Conservation (phyloP, 2,329 filamentous ascomycete genomes). For the Fusarium dlaminii region DNA sequence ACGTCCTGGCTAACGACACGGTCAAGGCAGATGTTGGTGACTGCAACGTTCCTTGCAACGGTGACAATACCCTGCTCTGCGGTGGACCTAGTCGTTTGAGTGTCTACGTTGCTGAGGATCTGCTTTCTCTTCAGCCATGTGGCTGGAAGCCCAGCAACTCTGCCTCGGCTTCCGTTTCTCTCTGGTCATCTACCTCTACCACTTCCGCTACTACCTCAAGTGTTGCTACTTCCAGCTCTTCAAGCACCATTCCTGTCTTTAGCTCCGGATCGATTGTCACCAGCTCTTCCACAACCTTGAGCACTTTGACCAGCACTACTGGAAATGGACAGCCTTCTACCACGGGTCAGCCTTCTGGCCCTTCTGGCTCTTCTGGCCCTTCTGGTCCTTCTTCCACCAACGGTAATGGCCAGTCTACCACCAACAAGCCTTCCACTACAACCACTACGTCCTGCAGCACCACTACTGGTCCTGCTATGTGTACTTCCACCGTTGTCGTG, state of each 20-base stretch:
- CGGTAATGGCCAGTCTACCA: conserved; percentile 8
- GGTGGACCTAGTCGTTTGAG: conserved; percentile 55
- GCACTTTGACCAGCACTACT: conserved; percentile 48
- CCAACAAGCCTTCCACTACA: conserved; percentile 27
- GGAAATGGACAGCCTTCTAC: conserved; percentile 15
- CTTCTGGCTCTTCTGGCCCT: neutral
- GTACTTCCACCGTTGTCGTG: conserved; percentile 57
- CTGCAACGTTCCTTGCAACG: conserved; percentile 64
- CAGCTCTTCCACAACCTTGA: conserved; percentile 45
- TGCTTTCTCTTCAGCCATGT: conserved; percentile 62
- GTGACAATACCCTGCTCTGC: conserved; percentile 54
- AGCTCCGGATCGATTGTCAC: conserved; percentile 35
- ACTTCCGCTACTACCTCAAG: conserved; percentile 4
- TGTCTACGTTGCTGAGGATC: conserved; percentile 58
- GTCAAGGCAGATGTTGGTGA: conserved; percentile 47
- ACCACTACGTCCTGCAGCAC: conserved; percentile 43
- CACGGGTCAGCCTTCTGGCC: conserved; percentile 5
- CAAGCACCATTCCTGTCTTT: neutral
- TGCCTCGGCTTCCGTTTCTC: conserved; percentile 1
- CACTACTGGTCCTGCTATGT: conserved; percentile 53
- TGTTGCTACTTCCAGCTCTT: neutral
- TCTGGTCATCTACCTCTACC: conserved; percentile 19
- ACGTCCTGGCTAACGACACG: conserved; percentile 61
- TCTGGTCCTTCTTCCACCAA: conserved; percentile 25
- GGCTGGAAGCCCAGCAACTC: conserved; percentile 44